A percentile compares a stretch with the other conserved stretches of the same genome.
phyloP scores from a whole-genome alignment of 2,329 filamentous ascomycete genomes.

The Colletotrichum aenigma region DNA sequence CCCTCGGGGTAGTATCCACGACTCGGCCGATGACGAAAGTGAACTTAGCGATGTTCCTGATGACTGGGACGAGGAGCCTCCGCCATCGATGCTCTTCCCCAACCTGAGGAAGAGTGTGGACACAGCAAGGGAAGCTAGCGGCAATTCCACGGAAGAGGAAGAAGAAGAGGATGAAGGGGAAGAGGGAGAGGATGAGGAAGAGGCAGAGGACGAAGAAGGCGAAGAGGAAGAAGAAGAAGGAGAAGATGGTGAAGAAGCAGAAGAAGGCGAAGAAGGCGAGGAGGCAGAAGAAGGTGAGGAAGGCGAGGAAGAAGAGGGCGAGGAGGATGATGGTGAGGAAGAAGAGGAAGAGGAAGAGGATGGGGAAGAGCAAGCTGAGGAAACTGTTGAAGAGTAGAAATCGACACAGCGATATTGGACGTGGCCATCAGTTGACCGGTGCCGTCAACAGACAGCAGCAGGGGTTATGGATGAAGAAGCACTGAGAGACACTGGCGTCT shows the following conservation, averaged over 20 bases:
- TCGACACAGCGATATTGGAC: neutral
- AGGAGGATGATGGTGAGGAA: conserved; percentile 28
- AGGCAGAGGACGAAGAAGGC: conserved; percentile 11
- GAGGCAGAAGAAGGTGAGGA: conserved; percentile 8
- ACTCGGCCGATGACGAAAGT: conserved; percentile 72
- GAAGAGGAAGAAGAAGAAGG: neutral
- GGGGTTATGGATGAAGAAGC: neutral
- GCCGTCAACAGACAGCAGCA: neutral
- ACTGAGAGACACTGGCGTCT: neutral
- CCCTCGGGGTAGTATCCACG: conserved; percentile 63
- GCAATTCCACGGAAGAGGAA: conserved; percentile 25
- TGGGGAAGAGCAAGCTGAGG: neutral
- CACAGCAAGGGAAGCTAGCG: conserved; percentile 1
- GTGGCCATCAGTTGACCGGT: neutral
- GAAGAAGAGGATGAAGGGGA: conserved; percentile 27
- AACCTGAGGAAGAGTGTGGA: conserved; percentile 47
- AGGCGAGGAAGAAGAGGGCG: conserved; percentile 9
- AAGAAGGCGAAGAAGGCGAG: conserved; percentile 7
- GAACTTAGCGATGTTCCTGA: conserved; percentile 69
- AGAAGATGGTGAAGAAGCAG: conserved; percentile 19
- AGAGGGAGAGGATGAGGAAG: conserved; percentile 19
- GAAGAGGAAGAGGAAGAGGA: neutral
- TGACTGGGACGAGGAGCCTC: conserved; percentile 62
- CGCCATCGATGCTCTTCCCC: conserved; percentile 54
- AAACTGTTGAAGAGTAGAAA: neutral